Conservation (phyloP, 1,284 basidiomycete genomes). For the Ustilago xerochloae region DNA sequence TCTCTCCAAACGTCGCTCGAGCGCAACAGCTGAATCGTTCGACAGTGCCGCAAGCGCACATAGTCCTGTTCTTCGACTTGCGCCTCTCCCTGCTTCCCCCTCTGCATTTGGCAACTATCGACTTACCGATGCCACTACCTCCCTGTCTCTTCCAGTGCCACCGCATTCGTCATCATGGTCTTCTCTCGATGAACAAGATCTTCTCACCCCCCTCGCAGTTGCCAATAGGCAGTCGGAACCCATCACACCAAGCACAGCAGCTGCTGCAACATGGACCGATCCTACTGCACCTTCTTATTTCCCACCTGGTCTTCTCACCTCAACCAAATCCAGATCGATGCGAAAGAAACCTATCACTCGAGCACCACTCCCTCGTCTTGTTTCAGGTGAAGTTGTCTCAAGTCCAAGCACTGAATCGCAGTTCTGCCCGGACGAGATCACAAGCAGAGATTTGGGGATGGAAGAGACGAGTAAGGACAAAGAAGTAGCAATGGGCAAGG, state of each 20-base stretch:
- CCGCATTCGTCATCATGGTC: slow-evolving; percentile 14
- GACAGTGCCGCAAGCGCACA: slow-evolving; percentile 22
- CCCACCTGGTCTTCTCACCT: slow-evolving; percentile 20
- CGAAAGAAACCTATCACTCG: slow-evolving; percentile 22
- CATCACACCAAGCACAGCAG: slow-evolving; percentile 42
- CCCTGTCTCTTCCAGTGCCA: neutral
- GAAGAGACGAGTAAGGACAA: neutral
- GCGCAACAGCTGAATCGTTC: slow-evolving; percentile 7
- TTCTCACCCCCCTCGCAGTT: slow-evolving; percentile 19
- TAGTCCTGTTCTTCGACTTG: slow-evolving; percentile 16
- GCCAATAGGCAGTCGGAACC: slow-evolving; percentile 4
- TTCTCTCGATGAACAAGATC: slow-evolving; percentile 20
- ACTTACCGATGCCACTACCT: slow-evolving; percentile 9
- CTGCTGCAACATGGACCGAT: slow-evolving; percentile 49
- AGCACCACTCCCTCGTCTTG: slow-evolving; percentile 19
- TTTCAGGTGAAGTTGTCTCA: slow-evolving; percentile 33
- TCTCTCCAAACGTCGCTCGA: slow-evolving; percentile 27
- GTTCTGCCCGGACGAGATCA: too few relatives aligned
- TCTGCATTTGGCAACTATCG: slow-evolving; percentile 39
- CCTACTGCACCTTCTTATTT: slow-evolving; percentile 45
- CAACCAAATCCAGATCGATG: slow-evolving; percentile 4
- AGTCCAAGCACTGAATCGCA: slow-evolving; percentile 9
- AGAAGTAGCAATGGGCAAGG: neutral
- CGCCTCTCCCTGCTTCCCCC: slow-evolving; percentile 23
- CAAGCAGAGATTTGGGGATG: too few relatives aligned